A percentile compares a stretch with the other conserved stretches of the same genome.
Conservation (phyloP, 2,329 filamentous ascomycete genomes). For the Aureobasidium sp. region DNA sequence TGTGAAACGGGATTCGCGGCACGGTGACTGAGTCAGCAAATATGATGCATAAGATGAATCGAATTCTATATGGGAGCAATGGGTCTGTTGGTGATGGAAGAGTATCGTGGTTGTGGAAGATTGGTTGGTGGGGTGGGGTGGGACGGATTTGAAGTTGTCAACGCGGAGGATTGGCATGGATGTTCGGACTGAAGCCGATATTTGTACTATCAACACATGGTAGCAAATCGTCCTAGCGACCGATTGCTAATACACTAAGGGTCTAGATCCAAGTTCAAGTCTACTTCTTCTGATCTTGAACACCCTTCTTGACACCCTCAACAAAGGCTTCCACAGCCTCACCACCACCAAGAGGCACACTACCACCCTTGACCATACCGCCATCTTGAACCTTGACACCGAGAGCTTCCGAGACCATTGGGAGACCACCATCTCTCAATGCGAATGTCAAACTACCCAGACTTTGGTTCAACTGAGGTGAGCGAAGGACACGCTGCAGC, state of each 20-base stretch:
- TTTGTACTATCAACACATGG: not conserved
- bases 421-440: conserved; percentile 79
- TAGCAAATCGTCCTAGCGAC: not conserved
- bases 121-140: not conserved
- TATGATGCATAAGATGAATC: no score
- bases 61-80: not conserved
- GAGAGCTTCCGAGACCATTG: conserved; percentile 80
- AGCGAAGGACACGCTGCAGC: conserved; percentile 72
- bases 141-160: not conserved
- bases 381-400: conserved; percentile 72
- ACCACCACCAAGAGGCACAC: conserved; percentile 77
- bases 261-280: not conserved
- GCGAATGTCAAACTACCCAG: conserved; percentile 78
- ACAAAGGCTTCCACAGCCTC: conserved; percentile 89
- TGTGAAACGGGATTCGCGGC: not conserved
- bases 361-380: conserved; percentile 69
- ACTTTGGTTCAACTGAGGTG: conserved; percentile 85
- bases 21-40: not conserved
- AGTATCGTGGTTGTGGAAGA: no score
- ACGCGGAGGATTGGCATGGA: not conserved
- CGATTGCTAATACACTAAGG: not conserved
- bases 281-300: conserved; percentile 46
- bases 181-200: not conserved
- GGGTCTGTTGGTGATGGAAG: not conserved
- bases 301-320: conserved; percentile 73